Evolutionary conservation across 805 yeast species (phyloP).

Genomic region (Nakazawaea pomicola): DNA sequence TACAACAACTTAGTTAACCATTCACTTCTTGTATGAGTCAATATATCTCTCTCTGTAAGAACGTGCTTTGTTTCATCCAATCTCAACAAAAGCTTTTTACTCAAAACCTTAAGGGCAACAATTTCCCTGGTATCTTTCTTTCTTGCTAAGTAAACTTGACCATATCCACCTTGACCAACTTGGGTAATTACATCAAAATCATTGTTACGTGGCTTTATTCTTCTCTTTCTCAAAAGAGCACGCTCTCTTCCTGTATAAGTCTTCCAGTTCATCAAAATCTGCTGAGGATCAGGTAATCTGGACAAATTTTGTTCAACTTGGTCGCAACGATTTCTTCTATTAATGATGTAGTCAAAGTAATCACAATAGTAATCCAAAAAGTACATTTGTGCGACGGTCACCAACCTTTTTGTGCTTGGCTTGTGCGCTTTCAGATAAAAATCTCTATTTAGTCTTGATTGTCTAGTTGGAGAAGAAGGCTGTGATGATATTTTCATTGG

Average conservation of each 20-base stretch:
- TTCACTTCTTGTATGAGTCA: slow-evolving; percentile 92
- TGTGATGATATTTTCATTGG: slow-evolving; percentile 24
- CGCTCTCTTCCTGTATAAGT: slow-evolving; percentile 82
- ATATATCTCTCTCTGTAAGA: slow-evolving; percentile 90
- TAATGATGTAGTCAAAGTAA: slow-evolving; percentile 86
- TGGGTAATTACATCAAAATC: slow-evolving; percentile 96
- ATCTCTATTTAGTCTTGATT: slow-evolving; percentile 30
- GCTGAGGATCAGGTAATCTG: slow-evolving; percentile 33
- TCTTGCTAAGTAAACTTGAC: slow-evolving; percentile 94
- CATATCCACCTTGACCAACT: slow-evolving; percentile 99
- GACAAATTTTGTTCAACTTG: slow-evolving; percentile 58
- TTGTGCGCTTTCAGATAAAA: slow-evolving; percentile 56
- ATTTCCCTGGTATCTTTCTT: slow-evolving; percentile 93
- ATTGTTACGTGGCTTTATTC: slow-evolving; percentile 88
- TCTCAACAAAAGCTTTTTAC: slow-evolving; percentile 78
- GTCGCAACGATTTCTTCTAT: slow-evolving; percentile 75
- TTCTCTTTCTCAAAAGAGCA: slow-evolving; percentile 76
- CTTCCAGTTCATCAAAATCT: slow-evolving; percentile 45
- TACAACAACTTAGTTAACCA: slow-evolving; percentile 93
- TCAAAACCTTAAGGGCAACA: slow-evolving; percentile 89
- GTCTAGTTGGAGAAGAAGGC: slow-evolving; percentile 18
- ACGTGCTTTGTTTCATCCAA: slow-evolving; percentile 94
- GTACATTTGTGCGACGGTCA: slow-evolving; percentile 89
- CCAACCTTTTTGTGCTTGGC: slow-evolving; percentile 77
- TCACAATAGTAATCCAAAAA: slow-evolving; percentile 95